Base-by-base conservation (phyloP, 2,329 filamentous ascomycete species). In the Ophidiomyces ophidiicola region DNA sequence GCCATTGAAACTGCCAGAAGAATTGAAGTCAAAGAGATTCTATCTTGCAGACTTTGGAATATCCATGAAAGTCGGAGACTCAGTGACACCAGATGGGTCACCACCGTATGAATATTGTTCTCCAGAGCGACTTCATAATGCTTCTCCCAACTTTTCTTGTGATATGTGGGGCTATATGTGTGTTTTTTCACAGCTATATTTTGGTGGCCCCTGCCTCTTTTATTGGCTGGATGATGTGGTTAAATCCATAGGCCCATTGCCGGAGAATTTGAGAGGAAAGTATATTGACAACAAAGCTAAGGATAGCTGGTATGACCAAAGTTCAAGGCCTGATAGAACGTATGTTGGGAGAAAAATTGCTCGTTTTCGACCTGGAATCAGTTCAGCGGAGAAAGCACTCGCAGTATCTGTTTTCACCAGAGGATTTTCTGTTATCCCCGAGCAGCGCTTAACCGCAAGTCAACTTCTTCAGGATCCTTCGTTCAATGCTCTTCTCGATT, bases 91-190 rank as follows among this genome's bases (percentile, higher is more conserved):
- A 42, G 19, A 15, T 2, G 44, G 43, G 15, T 44, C 36, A 18
- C 44, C 46, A n/a, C 50, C 48, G 35, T 40, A 33, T 25, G 30
- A 44, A 28, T 52, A 45, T 42, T 54, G 52, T 36, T 53, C 52
- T 12, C 50, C 50, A 38, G 51, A 53, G 32, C 51, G 50, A 28
- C 43, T 55, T 36, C 46, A 53, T 49, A 7, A 40, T 5, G n/a
- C 32, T 47, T 44, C 40, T 42, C 8, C 46, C 50, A 39, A 55
- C 47, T 35, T 42, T 39, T 46, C 49, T 34, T 54, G 52, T 36
- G 52, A 55, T 35, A 55, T 58, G 39, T 58, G 50, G 53, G 56
- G 51, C 31, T 55, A 54, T 18, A 56, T 56, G 52, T 15, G 48
- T 40, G 26, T 55, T 17, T 56, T 57, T 34, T 37, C 45, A 20